These are phyloP conservation scores for Metarhizium anisopliae DNA, from an alignment of 2,329 filamentous ascomycete species.

Conservation along the genomic window DNA sequence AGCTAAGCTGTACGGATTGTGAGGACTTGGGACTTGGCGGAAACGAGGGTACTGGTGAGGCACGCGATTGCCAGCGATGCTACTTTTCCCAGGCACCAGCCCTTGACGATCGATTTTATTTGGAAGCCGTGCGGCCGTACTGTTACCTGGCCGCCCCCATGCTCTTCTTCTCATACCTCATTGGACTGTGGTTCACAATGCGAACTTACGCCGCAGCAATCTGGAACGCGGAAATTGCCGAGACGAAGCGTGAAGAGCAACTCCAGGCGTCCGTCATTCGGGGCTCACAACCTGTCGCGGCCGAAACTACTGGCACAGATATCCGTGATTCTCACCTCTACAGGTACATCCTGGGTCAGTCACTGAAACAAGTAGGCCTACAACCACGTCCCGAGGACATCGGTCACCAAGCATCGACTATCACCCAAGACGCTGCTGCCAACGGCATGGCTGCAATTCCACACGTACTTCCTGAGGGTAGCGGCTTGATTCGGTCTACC, in stretches of 20 bases:
- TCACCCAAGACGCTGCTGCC: slow-evolving; percentile 19
- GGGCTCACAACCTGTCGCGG: slow-evolving; percentile 28
- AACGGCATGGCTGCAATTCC: slow-evolving; percentile 44
- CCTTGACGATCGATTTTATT: slow-evolving; percentile 79
- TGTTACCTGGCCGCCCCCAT: slow-evolving; percentile 80
- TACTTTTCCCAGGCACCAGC: slow-evolving; percentile 87
- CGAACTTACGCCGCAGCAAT: slow-evolving; percentile 97
- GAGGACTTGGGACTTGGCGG: slow-evolving; percentile 32
- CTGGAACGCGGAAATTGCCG: slow-evolving; percentile 79
- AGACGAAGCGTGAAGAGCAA: slow-evolving; percentile 58
- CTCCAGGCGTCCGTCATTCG: slow-evolving; percentile 23
- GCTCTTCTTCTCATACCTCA: slow-evolving; percentile 86
- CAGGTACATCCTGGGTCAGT: slow-evolving; percentile 87
- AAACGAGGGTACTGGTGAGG: slow-evolving; percentile 23
- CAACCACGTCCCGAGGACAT: slow-evolving; percentile 41
- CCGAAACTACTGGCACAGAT: slow-evolving; percentile 48
- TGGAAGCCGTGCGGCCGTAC: slow-evolving; percentile 85
- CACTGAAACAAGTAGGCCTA: slow-evolving; percentile 73
- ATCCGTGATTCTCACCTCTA: slow-evolving; percentile 85
- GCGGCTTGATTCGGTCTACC: slow-evolving; percentile 32
- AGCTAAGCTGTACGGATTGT: slow-evolving; percentile 73
- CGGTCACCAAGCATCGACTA: slow-evolving; percentile 27
- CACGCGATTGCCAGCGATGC: slow-evolving; percentile 78
- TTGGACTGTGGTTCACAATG: no score
- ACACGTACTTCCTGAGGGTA: slow-evolving; percentile 65